These are phyloP conservation scores for Wolfiporia cocos DNA, from an alignment of 1,284 basidiomycete genomes.

Conservation along the genomic window DNA sequence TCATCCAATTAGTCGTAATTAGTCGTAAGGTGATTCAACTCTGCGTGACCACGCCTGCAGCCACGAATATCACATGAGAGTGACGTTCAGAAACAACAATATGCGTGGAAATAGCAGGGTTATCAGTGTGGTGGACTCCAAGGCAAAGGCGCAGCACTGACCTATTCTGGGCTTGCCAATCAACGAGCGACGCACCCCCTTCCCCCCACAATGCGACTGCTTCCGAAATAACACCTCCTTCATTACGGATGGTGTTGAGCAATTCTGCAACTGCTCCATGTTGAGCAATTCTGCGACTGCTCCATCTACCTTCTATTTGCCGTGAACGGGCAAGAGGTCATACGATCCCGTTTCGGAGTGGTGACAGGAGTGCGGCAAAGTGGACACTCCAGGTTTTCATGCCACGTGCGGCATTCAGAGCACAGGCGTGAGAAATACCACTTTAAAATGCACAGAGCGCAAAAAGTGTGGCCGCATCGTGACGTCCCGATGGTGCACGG, in stretches of 20 bases:
- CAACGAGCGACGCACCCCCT: slow-evolving; percentile 8
- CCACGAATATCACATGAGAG: no score
- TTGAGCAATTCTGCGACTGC: slow-evolving; percentile 43
- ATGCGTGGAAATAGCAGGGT: no score
- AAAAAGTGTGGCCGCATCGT: slow-evolving; percentile 61
- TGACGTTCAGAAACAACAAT: no score
- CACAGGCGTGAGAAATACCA: slow-evolving; percentile 64
- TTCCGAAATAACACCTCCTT: background rate
- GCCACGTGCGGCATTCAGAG: slow-evolving; percentile 55
- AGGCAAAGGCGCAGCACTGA: no score
- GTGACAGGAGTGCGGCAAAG: slow-evolving; percentile 56
- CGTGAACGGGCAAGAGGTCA: slow-evolving; percentile 51
- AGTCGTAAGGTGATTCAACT: no score
- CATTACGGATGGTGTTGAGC: slow-evolving; percentile 1
- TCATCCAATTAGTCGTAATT: no score
- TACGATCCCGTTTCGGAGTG: slow-evolving; percentile 43
- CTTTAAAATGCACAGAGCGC: slow-evolving; percentile 55
- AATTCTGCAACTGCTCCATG: slow-evolving; percentile 9
- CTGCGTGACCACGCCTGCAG: no score
- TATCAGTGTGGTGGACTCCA: no score
- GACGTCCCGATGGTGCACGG: slow-evolving; percentile 52
- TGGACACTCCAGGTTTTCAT: slow-evolving; percentile 58
- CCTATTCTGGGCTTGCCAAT: slow-evolving; percentile 16
- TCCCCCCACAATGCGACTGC: slow-evolving; percentile 10
- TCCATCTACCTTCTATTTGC: slow-evolving; percentile 51